These are phyloP conservation scores for Heracleum sosnowskyi DNA, from an alignment of 129 eudicot species.

Conservation along the genomic window DNA sequence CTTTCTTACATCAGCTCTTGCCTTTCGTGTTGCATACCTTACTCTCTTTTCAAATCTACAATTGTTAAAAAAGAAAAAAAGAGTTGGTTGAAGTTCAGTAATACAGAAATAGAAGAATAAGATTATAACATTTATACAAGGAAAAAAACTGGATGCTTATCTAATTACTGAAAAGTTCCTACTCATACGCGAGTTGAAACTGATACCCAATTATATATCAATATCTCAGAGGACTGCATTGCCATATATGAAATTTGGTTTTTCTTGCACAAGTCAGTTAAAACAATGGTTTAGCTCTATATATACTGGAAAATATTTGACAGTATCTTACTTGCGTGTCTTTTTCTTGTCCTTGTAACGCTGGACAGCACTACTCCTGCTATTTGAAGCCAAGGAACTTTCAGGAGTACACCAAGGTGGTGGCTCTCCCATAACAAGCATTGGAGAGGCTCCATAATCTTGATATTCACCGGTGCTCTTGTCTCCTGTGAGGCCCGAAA, in stretches of 20 bases:
- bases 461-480: conserved; percentile 61
- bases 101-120: neutral
- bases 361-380: conserved; percentile 66
- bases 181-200: neutral
- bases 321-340: conserved; percentile 53
- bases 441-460: conserved; percentile 80
- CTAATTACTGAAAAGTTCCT: neutral
- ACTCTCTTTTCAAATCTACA: conserved; percentile 49
- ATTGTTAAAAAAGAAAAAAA: neutral
- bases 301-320: neutral
- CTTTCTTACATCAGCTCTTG: conserved; percentile 49
- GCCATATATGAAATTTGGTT: neutral
- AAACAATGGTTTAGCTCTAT: neutral
- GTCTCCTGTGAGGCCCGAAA: conserved; percentile 73
- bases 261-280: neutral
- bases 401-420: conserved; percentile 81
- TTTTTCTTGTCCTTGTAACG: conserved; percentile 92
- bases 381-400: conserved; percentile 45
- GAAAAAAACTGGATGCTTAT: neutral
- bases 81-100: neutral
- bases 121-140: neutral
- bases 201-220: neutral
- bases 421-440: conserved; percentile 67
- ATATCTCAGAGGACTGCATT: neutral
- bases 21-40: conserved; percentile 51